Percentiles rank a stretch among this genome's conserved stretches.
Evolutionary conservation across 106 monocot genomes (phyloP).

Genomic region (Vanilla planifolia): DNA sequence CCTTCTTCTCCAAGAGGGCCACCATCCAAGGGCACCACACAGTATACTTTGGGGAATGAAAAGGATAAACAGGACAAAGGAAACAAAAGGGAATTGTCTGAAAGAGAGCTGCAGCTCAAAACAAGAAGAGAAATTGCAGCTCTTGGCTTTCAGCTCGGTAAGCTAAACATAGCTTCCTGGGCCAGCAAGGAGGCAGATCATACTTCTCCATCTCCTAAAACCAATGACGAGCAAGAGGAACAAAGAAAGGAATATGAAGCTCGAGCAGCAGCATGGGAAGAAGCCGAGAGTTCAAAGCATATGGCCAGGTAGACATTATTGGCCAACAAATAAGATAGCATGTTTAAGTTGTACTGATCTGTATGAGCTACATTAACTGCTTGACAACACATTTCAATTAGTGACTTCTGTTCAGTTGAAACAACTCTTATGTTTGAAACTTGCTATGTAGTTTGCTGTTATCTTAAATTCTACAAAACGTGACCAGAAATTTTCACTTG

Average conservation of each 20-base stretch:
- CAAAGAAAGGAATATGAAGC: constrained; percentile 38
- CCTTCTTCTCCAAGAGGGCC: constrained; percentile 15
- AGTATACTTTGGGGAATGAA: no score
- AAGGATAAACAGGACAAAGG: constrained; percentile 3
- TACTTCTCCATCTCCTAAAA: constrained; percentile 4
- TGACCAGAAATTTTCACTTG: no score
- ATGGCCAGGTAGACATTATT: constrained; percentile 64
- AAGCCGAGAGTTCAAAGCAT: constrained; percentile 63
- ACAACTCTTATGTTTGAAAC: no score
- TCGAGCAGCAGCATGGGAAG: constrained; percentile 76
- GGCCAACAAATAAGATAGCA: no score
- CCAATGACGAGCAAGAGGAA: constrained; percentile 10
- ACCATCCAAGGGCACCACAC: no score
- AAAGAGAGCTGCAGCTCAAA: constrained; percentile 56
- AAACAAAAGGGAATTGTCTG: constrained; percentile 31
- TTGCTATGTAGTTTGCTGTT: no score
- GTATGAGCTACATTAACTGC: no score
- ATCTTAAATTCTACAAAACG: no score
- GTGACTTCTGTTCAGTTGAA: no score
- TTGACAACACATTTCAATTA: no score
- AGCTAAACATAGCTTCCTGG: constrained; percentile 87
- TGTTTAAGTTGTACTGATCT: no score
- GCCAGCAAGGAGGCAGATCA: constrained; percentile 33
- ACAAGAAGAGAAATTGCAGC: constrained; percentile 75
- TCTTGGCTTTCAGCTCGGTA: constrained; percentile 80